A percentile compares a stretch with the other conserved stretches of the same genome.
phyloP scores from a whole-genome alignment of 257 asterid species.

The Handroanthus guayacan region DNA sequence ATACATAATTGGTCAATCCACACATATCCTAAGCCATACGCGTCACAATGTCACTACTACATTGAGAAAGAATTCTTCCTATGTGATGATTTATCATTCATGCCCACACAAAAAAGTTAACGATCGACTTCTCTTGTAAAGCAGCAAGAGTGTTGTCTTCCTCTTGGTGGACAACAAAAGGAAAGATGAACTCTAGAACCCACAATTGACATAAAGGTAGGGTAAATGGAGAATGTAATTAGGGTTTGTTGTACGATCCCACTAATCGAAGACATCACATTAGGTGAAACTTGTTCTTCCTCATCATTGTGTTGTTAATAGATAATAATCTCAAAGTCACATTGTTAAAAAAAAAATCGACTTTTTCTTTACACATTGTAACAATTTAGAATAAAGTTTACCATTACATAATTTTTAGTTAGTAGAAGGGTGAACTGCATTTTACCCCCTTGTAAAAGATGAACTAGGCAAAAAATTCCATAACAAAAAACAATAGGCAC shows the following conservation, averaged over 20 bases:
- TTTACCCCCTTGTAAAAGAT: too few species aligned
- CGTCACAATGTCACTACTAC: not conserved
- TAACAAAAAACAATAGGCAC: too few species aligned
- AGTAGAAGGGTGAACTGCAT: too few species aligned
- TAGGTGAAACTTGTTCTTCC: not conserved
- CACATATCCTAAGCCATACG: not conserved
- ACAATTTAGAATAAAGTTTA: not conserved
- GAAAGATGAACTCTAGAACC: not conserved
- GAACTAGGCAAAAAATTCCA: too few species aligned
- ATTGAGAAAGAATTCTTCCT: not conserved
- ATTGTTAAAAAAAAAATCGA: not conserved
- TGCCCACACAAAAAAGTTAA: not conserved
- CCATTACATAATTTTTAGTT: too few species aligned
- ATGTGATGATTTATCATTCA: not conserved
- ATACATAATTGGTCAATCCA: not conserved
- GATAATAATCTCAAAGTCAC: too few species aligned
- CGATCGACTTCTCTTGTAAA: not conserved
- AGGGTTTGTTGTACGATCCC: not conserved
- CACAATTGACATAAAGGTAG: slow-evolving; percentile 10
- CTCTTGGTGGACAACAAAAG: slow-evolving; percentile 2
- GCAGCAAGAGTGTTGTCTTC: slow-evolving; percentile 11
- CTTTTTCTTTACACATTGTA: not conserved
- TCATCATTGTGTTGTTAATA: not conserved
- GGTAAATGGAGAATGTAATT: not conserved
- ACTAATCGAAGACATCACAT: not conserved